phyloP scores from a whole-genome alignment of 2,329 filamentous ascomycete species.

The Cordyceps farinosa region DNA sequence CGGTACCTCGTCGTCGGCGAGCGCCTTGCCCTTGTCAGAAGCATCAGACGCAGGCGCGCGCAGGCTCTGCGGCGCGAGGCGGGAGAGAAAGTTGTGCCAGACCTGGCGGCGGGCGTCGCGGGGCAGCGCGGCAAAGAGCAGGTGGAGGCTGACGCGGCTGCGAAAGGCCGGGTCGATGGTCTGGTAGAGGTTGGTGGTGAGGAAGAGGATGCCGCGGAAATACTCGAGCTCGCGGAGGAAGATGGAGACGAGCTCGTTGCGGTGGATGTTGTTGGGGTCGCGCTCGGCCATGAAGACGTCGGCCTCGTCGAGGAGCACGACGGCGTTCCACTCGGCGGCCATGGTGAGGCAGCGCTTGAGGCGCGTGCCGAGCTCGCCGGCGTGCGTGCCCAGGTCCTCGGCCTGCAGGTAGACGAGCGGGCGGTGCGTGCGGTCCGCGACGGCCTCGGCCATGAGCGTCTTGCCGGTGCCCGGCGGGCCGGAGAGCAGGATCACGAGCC shows the following conservation, averaged over 20 bases:
- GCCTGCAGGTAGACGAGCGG: constrained; percentile 46
- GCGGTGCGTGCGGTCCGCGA: constrained; percentile 40
- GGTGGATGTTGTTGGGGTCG: constrained; percentile 41
- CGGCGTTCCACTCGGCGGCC: constrained; percentile 47
- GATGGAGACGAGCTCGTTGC: constrained; percentile 48
- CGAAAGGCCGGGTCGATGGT: constrained; percentile 44
- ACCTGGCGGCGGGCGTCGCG: constrained; percentile 37
- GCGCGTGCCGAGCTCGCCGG: constrained; percentile 43
- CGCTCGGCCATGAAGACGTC: constrained; percentile 51
- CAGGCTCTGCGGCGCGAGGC: constrained; percentile 26
- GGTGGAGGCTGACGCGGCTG: constrained; percentile 45
- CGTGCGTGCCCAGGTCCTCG: constrained; percentile 45
- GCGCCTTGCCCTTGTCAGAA: background rate
- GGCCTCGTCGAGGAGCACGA: constrained; percentile 51
- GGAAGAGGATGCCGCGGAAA: constrained; percentile 43
- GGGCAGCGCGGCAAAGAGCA: constrained; percentile 41
- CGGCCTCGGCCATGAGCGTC: constrained; percentile 42
- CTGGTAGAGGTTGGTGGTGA: constrained; percentile 42
- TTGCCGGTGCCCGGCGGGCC: constrained; percentile 47
- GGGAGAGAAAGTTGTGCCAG: constrained; percentile 45
- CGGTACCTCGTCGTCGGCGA: constrained; percentile 3
- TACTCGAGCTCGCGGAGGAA: constrained; percentile 46
- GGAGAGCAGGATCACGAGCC: constrained; percentile 43
- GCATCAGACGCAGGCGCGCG: background rate
- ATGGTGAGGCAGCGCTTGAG: constrained; percentile 46